phyloP scores from a whole-genome alignment of 164 flowering plant species.

The Chimonanthus salicifolius region DNA sequence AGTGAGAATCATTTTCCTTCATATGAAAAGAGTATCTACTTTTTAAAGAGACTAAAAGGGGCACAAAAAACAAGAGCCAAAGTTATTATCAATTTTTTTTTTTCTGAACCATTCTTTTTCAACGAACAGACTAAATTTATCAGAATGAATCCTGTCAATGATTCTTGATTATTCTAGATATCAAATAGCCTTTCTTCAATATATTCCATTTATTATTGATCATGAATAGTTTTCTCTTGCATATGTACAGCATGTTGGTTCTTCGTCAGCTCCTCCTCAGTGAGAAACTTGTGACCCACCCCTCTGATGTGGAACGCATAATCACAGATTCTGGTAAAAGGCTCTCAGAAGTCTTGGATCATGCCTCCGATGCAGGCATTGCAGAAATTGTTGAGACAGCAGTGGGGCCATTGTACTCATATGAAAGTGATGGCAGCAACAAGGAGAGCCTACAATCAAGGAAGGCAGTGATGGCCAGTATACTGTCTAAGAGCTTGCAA shows the following conservation, averaged over 20 bases:
- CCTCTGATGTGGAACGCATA: slow-evolving; percentile 44
- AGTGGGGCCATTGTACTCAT: slow-evolving; percentile 10
- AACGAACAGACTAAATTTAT: too few relatives aligned
- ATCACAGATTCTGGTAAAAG: slow-evolving; percentile 27
- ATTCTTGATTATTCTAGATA: too few relatives aligned
- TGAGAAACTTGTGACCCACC: slow-evolving; percentile 31
- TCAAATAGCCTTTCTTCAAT: too few relatives aligned
- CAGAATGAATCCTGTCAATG: too few relatives aligned
- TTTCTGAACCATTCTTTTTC: too few relatives aligned
- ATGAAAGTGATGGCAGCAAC: slow-evolving; percentile 15
- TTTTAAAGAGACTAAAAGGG: too few relatives aligned
- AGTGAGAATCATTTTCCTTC: too few relatives aligned
- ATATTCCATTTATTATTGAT: too few relatives aligned
- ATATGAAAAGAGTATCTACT: too few relatives aligned
- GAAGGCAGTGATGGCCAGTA: slow-evolving; percentile 50
- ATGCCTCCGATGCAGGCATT: slow-evolving; percentile 54
- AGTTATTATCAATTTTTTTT: too few relatives aligned
- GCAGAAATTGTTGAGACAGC: slow-evolving; percentile 56
- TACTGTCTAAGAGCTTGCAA: slow-evolving; percentile 69
- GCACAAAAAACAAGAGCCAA: too few relatives aligned
- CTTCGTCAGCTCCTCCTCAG: slow-evolving; percentile 64
- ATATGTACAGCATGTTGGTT: slow-evolving; percentile 59
- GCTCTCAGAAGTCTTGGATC: slow-evolving; percentile 48
- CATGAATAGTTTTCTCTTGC: too few relatives aligned
- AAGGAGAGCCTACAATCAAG: slow-evolving; percentile 30